Conservation (phyloP, 257 asterid genomes). For the Rhazya stricta region DNA sequence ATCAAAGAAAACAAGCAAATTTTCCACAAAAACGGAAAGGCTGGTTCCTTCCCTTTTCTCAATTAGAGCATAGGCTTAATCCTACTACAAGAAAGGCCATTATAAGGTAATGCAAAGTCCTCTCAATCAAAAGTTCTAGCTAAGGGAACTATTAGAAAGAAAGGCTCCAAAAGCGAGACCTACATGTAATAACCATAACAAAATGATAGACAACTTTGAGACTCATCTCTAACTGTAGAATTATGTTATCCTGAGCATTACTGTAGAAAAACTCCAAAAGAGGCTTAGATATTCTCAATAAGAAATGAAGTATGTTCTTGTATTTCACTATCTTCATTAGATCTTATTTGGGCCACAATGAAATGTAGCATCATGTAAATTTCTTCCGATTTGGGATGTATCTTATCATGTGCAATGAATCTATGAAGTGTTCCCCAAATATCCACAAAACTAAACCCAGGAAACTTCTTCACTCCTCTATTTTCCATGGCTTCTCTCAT, state of each 20-base stretch:
- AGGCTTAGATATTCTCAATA: slow-evolving; percentile 3
- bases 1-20: too few species aligned
- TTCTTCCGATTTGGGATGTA: slow-evolving; percentile 36
- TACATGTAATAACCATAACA: too few species aligned
- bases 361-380: slow-evolving; percentile 41
- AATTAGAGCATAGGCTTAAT: background rate
- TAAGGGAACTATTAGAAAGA: too few species aligned
- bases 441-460: slow-evolving; percentile 65
- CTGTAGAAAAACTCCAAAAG: background rate
- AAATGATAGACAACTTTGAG: too few species aligned
- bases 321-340: slow-evolving; percentile 23
- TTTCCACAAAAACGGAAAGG: too few species aligned
- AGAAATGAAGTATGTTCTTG: slow-evolving; percentile 12
- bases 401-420: slow-evolving; percentile 55
- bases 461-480: slow-evolving; percentile 57
- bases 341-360: slow-evolving; percentile 38
- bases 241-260: background rate
- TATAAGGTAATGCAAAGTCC: too few species aligned
- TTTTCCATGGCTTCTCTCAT: slow-evolving; percentile 56
- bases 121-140: too few species aligned
- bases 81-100: background rate
- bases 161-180: too few species aligned
- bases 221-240: background rate
- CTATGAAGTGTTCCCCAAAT: slow-evolving; percentile 42
- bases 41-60: too few species aligned